phyloP scores from a whole-genome alignment of 371 early-diverging fungal species.

The Enteropsectra breve region DNA sequence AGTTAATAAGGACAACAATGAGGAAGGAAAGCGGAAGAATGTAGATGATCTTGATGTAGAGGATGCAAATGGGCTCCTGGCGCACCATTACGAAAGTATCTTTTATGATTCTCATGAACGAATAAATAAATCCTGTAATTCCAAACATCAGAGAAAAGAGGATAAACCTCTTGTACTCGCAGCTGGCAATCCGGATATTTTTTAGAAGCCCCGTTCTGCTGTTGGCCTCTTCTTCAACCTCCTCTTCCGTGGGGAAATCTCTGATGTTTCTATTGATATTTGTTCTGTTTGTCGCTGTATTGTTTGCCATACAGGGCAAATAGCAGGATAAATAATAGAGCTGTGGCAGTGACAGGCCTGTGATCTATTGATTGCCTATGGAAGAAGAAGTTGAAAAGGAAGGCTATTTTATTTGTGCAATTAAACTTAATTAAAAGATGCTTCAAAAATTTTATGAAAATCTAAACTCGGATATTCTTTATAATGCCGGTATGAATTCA shows the following conservation, averaged over 20 bases:
- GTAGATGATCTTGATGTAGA: constrained; percentile 56
- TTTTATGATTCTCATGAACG: constrained; percentile 60
- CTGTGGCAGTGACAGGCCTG: too few relatives aligned
- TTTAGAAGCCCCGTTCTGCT: constrained; percentile 27
- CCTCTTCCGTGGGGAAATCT: constrained; percentile 49
- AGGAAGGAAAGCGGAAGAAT: constrained; percentile 53
- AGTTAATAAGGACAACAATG: constrained; percentile 53
- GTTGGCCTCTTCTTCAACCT: constrained; percentile 55
- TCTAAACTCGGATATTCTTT: too few relatives aligned
- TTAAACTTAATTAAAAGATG: too few relatives aligned
- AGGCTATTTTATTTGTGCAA: too few relatives aligned
- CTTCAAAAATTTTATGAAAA: too few relatives aligned
- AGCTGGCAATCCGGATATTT: constrained; percentile 52
- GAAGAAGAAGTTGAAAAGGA: too few relatives aligned
- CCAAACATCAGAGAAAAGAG: constrained; percentile 55
- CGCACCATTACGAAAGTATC: constrained; percentile 58
- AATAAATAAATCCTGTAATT: constrained; percentile 58
- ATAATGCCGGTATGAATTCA: too few relatives aligned
- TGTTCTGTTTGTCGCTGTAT: too few relatives aligned
- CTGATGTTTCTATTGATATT: too few relatives aligned
- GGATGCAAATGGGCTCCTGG: constrained; percentile 57
- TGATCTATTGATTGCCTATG: too few relatives aligned
- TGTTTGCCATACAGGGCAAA: too few relatives aligned
- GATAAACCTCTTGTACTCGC: constrained; percentile 57
- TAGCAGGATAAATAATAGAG: too few relatives aligned